These are phyloP conservation scores for Ananas comosus DNA, from an alignment of 176 grass and related monocot species.

Conservation along the genomic window DNA sequence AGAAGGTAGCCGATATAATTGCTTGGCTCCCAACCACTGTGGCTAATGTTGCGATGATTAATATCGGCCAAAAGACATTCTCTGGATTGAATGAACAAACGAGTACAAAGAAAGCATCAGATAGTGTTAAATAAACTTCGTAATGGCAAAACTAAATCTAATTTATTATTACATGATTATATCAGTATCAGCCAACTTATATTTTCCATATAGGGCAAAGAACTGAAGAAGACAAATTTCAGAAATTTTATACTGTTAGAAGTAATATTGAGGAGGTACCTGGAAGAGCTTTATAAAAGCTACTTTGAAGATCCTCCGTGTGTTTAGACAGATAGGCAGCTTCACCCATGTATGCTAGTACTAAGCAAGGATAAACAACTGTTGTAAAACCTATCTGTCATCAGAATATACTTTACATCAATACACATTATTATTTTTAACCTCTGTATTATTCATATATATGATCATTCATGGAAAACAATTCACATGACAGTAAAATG, in stretches of 20 bases:
- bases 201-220: too few relatives aligned
- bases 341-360: constrained; percentile 92
- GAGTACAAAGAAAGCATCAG: not conserved
- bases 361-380: constrained; percentile 80
- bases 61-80: constrained; percentile 63
- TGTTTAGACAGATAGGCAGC: constrained; percentile 84
- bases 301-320: constrained; percentile 68
- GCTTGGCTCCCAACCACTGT: constrained; percentile 83
- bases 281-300: constrained; percentile 92
- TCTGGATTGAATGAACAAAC: constrained; percentile 30
- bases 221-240: too few relatives aligned
- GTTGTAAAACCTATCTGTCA: constrained; percentile 67
- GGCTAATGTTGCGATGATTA: constrained; percentile 71
- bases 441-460: not conserved
- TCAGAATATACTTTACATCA: constrained; percentile 21
- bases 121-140: not conserved
- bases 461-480: not conserved
- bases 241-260: too few relatives aligned
- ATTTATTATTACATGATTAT: not conserved
- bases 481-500: not conserved
- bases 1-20: constrained; percentile 83
- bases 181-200: not conserved
- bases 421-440: constrained; percentile 11
- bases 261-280: constrained; percentile 20
- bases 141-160: not conserved